Conservation (phyloP, 108 stramenopile genomes). For the Pseudonitzschia multiseries region DNA sequence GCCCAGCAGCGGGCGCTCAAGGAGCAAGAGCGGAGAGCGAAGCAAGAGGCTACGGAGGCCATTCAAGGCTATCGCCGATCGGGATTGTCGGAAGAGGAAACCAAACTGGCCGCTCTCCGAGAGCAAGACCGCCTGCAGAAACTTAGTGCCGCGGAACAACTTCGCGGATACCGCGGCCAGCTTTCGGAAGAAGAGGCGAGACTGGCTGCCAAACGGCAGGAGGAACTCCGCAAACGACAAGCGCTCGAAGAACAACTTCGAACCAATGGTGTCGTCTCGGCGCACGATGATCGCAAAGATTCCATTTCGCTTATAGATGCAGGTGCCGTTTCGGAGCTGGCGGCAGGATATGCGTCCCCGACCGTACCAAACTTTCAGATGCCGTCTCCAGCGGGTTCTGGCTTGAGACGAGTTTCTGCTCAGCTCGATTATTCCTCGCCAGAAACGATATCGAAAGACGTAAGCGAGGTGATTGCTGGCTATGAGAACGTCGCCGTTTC, state of each 20-base stretch:
- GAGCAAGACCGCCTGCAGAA: constrained; percentile 37
- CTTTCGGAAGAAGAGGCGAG: constrained; percentile 32
- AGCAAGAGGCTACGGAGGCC: constrained; percentile 23
- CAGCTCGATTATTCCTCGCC: background rate
- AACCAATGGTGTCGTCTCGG: constrained; percentile 7
- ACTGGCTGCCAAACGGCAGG: constrained; percentile 23
- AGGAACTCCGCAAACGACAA: constrained; percentile 27
- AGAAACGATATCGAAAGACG: background rate
- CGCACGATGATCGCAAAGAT: background rate
- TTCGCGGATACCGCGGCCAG: constrained; percentile 22
- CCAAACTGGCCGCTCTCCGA: constrained; percentile 18
- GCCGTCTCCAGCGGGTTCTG: background rate
- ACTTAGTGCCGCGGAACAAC: constrained; percentile 17
- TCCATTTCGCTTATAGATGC: background rate
- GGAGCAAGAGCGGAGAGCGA: constrained; percentile 26
- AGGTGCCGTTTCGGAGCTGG: constrained; percentile 28
- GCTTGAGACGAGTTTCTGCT: background rate
- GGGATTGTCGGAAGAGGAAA: constrained; percentile 22
- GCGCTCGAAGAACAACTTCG: constrained; percentile 17
- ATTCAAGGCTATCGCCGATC: constrained; percentile 24
- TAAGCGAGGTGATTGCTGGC: background rate
- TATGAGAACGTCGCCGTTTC: background rate
- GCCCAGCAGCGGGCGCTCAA: constrained; percentile 31
- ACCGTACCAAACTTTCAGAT: background rate
- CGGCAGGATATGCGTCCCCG: constrained; percentile 7